Base-by-base conservation (phyloP, 208 protist genomes). In the Novymonas esmeraldas region DNA sequence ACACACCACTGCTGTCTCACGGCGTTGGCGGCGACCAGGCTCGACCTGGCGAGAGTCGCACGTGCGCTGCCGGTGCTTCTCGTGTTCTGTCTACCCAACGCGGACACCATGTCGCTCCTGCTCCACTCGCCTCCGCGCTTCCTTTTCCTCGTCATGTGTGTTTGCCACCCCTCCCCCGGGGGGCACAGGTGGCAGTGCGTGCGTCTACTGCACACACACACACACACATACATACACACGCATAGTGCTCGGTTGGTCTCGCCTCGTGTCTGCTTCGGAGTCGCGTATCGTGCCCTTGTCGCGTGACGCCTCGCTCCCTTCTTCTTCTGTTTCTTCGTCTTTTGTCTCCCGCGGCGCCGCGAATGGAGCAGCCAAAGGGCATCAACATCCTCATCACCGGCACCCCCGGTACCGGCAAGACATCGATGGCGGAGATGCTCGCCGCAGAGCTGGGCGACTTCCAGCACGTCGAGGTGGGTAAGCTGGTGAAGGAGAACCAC, bases 351-450 rank as follows among this genome's bases (percentile, higher is more conserved):
- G n/a, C 56, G n/a, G 7, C 4, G 39, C 22, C 24, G 29, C 28
- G 10, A 24, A 91, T 93, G 87, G 78, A 87, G 54, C 64, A 79
- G 22, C 90, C 90, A 24, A 84, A 83, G 24, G 84, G 84, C 44
- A 80, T 93, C 22, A 98, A 98, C 55, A 94, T 98, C 59, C 87
- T 98, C 59, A 85, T 98, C 56, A 98, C 95, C 14, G 98, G 98
- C 22, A 99, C 98, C 14, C 98, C 98, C 2, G 98, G 97, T 14
- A 98, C 96, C 5, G 98, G 98, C 45, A 99, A 99, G 78, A 98
- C 95, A 0, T 97, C 97, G 28, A 66, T 98, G 20, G 79, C 83
- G 6, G 79, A 95, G 60, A 59, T 89, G 39, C 44, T 99, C 0
- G 83, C 78, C 6, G 55, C 84, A n/a, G 79, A 82, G 56, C 77